Conservation (phyloP, 2,329 filamentous ascomycete species). For the Chrysoporthe austroafricana region DNA sequence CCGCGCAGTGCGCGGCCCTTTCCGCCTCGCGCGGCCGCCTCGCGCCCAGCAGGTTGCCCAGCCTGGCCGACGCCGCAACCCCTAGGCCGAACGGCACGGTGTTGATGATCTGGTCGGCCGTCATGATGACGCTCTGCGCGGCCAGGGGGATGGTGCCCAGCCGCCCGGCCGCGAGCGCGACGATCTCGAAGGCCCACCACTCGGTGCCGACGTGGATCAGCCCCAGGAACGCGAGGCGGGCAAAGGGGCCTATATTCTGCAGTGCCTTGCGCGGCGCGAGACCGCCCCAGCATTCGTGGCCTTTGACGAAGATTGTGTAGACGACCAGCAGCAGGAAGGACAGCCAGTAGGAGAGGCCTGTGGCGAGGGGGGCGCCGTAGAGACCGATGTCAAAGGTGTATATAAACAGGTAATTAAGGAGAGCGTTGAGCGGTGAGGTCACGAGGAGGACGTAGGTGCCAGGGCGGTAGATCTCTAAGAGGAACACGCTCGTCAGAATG, state of each 20-base stretch:
- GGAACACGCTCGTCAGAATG: constrained; percentile 19
- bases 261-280: constrained; percentile 64
- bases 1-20: constrained; percentile 75
- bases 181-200: constrained; percentile 95
- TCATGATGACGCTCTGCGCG: constrained; percentile 89
- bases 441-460: constrained; percentile 83
- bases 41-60: constrained; percentile 69
- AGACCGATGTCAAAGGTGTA: constrained; percentile 73
- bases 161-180: constrained; percentile 78
- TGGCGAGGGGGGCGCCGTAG: constrained; percentile 79
- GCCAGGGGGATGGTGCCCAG: constrained; percentile 80
- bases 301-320: constrained; percentile 72
- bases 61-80: constrained; percentile 75
- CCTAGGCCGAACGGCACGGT: constrained; percentile 88
- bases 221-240: constrained; percentile 74
- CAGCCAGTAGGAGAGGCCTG: constrained; percentile 83
- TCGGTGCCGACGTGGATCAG: constrained; percentile 86
- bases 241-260: constrained; percentile 71
- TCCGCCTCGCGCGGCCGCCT: constrained; percentile 57
- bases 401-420: constrained; percentile 81
- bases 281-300: constrained; percentile 80
- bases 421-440: constrained; percentile 78
- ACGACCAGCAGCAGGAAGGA: constrained; percentile 77
- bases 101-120: constrained; percentile 80
- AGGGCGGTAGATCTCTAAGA: constrained; percentile 69